phyloP scores from a whole-genome alignment of 306 rosid genomes.

The Malus sylvestris region DNA sequence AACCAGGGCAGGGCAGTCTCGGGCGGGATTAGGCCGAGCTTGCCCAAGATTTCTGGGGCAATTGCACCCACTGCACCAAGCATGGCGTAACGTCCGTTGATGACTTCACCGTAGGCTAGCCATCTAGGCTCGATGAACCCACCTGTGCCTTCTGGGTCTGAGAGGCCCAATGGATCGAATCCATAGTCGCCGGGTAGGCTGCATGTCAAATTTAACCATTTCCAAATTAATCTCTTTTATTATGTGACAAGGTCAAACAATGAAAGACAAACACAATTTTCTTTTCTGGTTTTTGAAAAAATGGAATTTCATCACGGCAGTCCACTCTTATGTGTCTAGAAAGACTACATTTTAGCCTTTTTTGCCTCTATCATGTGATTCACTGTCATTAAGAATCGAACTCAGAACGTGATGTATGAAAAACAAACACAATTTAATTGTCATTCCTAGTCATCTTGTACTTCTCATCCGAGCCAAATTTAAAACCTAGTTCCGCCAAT shows the following conservation, averaged over 20 bases:
- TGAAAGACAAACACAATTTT: no score
- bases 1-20: conserved; percentile 98
- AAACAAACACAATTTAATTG: no score
- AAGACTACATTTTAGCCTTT: no score
- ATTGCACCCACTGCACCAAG: conserved; percentile 77
- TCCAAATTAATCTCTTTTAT: background rate
- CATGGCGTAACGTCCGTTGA: conserved; percentile 90
- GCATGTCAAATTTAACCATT: background rate
- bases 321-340: rapidly evolving
- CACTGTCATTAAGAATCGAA: no score
- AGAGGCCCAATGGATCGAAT: conserved; percentile 87
- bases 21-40: conserved; percentile 62
- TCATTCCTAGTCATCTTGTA: background rate
- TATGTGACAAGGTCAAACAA: no score
- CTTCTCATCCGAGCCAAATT: background rate
- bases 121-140: conserved; percentile 94
- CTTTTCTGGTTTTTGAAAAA: no score
- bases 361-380: rapidly evolving
- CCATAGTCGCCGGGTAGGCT: conserved; percentile 97
- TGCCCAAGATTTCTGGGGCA: conserved; percentile 79
- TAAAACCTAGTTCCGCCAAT: no score
- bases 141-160: conserved; percentile 98
- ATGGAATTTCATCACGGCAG: no score
- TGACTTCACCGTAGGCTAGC: conserved; percentile 88
- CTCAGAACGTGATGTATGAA: rapidly evolving